These are phyloP conservation scores for Cyclotella sp. DNA, from an alignment of 108 stramenopile genomes.

Conservation along the genomic window DNA sequence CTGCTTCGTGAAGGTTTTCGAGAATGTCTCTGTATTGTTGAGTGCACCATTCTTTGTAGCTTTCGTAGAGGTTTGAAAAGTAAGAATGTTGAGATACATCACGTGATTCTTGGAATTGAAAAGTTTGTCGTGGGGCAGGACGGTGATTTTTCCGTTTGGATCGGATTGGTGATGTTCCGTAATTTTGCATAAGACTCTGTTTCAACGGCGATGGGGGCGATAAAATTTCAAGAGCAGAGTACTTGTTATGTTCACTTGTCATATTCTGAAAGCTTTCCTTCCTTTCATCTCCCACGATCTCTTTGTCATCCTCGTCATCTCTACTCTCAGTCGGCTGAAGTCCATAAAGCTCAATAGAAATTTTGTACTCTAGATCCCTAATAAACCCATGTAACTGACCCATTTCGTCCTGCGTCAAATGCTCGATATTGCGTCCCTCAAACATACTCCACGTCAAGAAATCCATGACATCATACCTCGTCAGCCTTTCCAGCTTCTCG, in stretches of 20 bases:
- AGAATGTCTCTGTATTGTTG: slow-evolving; percentile 69
- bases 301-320: slow-evolving; percentile 22
- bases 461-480: slow-evolving; percentile 82
- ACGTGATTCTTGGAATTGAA: slow-evolving; percentile 67
- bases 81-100: slow-evolving; percentile 65
- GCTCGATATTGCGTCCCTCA: slow-evolving; percentile 89
- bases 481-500: slow-evolving; percentile 70
- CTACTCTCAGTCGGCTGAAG: slow-evolving; percentile 18
- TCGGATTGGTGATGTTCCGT: slow-evolving; percentile 8
- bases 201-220: slow-evolving; percentile 23
- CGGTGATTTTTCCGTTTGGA: slow-evolving; percentile 27
- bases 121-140: slow-evolving; percentile 54
- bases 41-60: slow-evolving; percentile 73
- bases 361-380: slow-evolving; percentile 67
- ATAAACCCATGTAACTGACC: slow-evolving; percentile 76
- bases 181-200: slow-evolving; percentile 33
- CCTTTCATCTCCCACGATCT: slow-evolving; percentile 15
- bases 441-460: slow-evolving; percentile 86
- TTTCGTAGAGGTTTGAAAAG: slow-evolving; percentile 85
- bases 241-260: not conserved
- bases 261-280: not conserved
- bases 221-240: not conserved
- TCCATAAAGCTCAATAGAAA: slow-evolving; percentile 75
- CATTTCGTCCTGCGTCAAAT: slow-evolving; percentile 78
- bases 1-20: slow-evolving; percentile 62